Evolutionary conservation across 768 basidiomycete species (phyloP).

Genomic region (Boletus rex-veris): DNA sequence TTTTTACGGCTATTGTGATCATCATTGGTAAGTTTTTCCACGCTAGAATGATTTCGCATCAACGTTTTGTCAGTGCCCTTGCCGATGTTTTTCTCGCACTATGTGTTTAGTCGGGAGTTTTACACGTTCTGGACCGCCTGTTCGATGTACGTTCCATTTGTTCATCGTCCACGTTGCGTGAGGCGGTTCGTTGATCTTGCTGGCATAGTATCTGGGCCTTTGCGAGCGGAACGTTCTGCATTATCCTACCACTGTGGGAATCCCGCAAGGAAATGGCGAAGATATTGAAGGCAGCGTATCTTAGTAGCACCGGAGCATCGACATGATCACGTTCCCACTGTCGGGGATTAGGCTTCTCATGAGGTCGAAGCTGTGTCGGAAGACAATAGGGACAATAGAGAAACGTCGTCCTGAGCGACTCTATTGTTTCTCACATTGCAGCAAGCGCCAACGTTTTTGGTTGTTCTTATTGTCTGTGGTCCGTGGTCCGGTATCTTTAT

Average conservation of each 20-base stretch:
- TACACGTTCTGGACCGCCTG: conserved; percentile 39
- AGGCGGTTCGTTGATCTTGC: not conserved
- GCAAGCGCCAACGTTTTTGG: conserved; percentile 5
- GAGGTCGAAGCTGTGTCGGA: not conserved
- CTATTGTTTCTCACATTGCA: conserved; percentile 14
- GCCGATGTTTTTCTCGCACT: conserved; percentile 39
- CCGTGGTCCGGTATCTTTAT: not conserved
- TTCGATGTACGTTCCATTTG: conserved; percentile 31
- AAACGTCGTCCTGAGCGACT: not conserved
- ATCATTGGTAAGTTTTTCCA: conserved; percentile 27
- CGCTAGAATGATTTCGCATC: not conserved
- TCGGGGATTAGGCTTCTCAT: conserved; percentile 2
- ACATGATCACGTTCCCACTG: not conserved
- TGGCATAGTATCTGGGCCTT: conserved; percentile 34
- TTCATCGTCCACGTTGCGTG: not conserved
- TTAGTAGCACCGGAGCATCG: not conserved
- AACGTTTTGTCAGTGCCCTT: conserved; percentile 30
- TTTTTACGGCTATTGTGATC: conserved; percentile 34
- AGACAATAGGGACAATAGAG: conserved; percentile 1
- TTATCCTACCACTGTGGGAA: conserved; percentile 37
- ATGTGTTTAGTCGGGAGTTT: conserved; percentile 35
- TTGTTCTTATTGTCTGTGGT: conserved; percentile 26
- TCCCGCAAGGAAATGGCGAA: conserved; percentile 31
- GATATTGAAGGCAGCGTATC: conserved; percentile 20
- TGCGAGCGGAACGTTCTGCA: conserved; percentile 36